Conservation (phyloP, 768 basidiomycete species). For the Crepidotus variabilis region DNA sequence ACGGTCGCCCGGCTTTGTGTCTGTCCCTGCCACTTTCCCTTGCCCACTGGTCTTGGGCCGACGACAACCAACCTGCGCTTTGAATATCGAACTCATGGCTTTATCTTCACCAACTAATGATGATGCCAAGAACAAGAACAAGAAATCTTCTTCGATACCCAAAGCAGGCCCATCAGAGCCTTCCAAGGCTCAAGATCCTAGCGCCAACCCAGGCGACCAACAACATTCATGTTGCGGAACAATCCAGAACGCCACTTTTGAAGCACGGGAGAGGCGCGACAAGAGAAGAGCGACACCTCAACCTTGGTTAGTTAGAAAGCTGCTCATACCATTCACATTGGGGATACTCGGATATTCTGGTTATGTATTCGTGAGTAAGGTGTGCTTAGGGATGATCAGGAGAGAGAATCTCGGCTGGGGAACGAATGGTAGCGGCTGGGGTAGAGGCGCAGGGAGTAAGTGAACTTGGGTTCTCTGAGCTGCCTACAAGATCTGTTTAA, state of each 20-base stretch:
- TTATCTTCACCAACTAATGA: too few relatives aligned
- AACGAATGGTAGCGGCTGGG: constrained; percentile 4
- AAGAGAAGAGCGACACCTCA: constrained; percentile 45
- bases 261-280: constrained; percentile 37
- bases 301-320: constrained; percentile 73
- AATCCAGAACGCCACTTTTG: constrained; percentile 42
- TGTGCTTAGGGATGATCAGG: constrained; percentile 71
- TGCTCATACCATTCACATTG: constrained; percentile 55
- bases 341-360: constrained; percentile 62
- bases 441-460: constrained; percentile 63
- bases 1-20: too few relatives aligned
- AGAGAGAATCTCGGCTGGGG: constrained; percentile 33
- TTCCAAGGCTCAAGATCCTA: neutral
- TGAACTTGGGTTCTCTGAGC: constrained; percentile 38
- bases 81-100: too few relatives aligned
- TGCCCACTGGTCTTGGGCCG: too few relatives aligned
- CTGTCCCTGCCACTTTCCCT: too few relatives aligned
- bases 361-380: constrained; percentile 76
- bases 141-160: neutral
- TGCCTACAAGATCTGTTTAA: neutral
- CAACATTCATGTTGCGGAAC: constrained; percentile 43
- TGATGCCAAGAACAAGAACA: neutral
- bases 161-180: neutral
- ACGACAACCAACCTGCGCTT: too few relatives aligned
- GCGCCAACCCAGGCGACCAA: neutral